These are phyloP conservation scores for Solanum clarkiae DNA, from an alignment of 257 asterid genomes.

Conservation along the genomic window DNA sequence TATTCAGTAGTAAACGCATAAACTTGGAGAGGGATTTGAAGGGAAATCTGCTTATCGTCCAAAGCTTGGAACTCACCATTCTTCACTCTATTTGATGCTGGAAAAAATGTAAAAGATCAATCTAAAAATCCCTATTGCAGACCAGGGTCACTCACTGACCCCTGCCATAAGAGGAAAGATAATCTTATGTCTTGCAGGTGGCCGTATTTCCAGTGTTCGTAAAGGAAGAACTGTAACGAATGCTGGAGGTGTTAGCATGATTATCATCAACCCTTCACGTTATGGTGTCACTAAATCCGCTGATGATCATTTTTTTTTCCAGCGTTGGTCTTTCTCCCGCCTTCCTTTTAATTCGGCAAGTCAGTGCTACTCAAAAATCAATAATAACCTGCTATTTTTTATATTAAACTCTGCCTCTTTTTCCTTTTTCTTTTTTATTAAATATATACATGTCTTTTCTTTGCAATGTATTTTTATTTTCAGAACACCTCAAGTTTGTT, in stretches of 20 bases:
- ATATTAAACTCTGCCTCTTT: too few species aligned
- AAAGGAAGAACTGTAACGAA: constrained; percentile 22
- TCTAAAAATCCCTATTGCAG: constrained; percentile 1
- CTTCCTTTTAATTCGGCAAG: too few species aligned
- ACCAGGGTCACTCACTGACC: background rate
- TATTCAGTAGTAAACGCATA: too few species aligned
- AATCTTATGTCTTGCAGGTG: constrained; percentile 19
- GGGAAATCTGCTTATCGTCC: constrained; percentile 26
- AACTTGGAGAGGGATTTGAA: background rate
- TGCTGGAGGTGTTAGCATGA: constrained; percentile 41
- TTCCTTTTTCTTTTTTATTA: too few species aligned
- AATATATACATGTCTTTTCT: too few species aligned
- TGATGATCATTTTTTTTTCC: constrained; percentile 18
- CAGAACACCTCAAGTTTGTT: too few species aligned
- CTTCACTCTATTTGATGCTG: constrained; percentile 22
- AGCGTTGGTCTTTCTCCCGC: background rate
- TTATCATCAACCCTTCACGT: background rate
- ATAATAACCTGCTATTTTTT: too few species aligned
- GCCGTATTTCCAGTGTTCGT: background rate
- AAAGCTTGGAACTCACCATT: background rate
- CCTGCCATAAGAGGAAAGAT: constrained; percentile 24
- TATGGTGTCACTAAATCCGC: constrained; percentile 8
- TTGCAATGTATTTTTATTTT: too few species aligned
- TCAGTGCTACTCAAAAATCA: too few species aligned
- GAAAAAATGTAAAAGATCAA: background rate